Percentiles rank a stretch among this genome's conserved stretches.
These are phyloP conservation scores for Cyclotella atomus DNA, from an alignment of 108 stramenopile genomes.

Conservation along the genomic window DNA sequence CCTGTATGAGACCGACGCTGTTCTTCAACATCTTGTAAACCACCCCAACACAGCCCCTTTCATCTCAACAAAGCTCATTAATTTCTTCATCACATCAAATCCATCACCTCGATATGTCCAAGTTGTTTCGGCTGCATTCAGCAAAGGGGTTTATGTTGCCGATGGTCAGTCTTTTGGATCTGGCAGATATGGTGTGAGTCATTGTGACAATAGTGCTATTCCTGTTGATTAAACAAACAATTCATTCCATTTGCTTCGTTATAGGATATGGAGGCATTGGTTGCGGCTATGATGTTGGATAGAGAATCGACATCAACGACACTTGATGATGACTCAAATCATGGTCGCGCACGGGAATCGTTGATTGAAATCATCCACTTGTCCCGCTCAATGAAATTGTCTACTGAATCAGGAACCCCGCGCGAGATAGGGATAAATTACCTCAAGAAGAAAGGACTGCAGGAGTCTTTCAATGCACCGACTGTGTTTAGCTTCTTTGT, in stretches of 20 bases:
- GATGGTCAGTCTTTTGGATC: slow-evolving; percentile 40
- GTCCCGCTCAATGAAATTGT: slow-evolving; percentile 20
- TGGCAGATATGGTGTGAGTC: slow-evolving; percentile 55
- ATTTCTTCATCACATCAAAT: slow-evolving; percentile 64
- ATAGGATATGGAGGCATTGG: slow-evolving; percentile 48
- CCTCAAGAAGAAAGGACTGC: slow-evolving; percentile 29
- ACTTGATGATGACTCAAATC: slow-evolving; percentile 59
- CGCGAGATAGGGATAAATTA: slow-evolving; percentile 30
- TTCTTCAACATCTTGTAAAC: slow-evolving; percentile 24
- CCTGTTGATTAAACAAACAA: background rate
- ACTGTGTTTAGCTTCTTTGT: slow-evolving; percentile 70
- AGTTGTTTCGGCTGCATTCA: slow-evolving; percentile 57
- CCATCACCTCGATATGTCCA: slow-evolving; percentile 63
- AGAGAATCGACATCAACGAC: slow-evolving; percentile 50
- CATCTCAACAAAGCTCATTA: slow-evolving; percentile 49
- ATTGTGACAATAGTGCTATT: no score
- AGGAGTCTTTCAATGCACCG: slow-evolving; percentile 50
- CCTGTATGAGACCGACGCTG: slow-evolving; percentile 44
- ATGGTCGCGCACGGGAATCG: slow-evolving; percentile 52
- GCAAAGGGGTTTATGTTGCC: slow-evolving; percentile 33
- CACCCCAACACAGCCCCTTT: slow-evolving; percentile 70
- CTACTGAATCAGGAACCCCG: slow-evolving; percentile 2
- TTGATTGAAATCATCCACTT: slow-evolving; percentile 50
- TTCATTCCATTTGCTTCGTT: background rate
- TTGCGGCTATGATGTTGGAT: slow-evolving; percentile 68